Conservation (phyloP, 176 grass and related monocot genomes). For the Chrysopogon serrulatus region DNA sequence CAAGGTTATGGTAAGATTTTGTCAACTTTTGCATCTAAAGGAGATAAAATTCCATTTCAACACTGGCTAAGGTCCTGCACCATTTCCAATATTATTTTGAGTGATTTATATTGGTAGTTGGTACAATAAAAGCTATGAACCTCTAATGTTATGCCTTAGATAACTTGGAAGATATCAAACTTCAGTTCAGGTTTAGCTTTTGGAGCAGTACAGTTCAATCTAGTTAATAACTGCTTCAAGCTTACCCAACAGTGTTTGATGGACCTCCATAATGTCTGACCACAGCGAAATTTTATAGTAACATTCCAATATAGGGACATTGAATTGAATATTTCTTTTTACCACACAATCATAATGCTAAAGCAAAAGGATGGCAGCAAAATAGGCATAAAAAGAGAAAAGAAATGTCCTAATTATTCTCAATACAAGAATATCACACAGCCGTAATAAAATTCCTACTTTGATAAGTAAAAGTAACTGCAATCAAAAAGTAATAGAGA, state of each 20-base stretch:
- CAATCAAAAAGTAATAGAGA: not conserved
- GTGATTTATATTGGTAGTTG: not conserved
- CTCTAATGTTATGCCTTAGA: not conserved
- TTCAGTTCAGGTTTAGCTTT: not conserved
- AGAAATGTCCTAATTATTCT: not conserved
- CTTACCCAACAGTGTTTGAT: not conserved
- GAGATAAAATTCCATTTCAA: not conserved
- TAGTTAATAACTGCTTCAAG: not conserved
- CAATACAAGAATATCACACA: not conserved
- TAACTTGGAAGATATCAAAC: not conserved
- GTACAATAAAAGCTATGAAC: not conserved
- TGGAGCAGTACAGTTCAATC: not conserved
- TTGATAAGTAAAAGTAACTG: not conserved
- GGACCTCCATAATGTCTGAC: not conserved
- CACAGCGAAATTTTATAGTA: not conserved
- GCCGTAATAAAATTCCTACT: not conserved
- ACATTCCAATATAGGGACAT: not conserved
- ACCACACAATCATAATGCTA: not conserved
- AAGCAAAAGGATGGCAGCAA: not conserved
- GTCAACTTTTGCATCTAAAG: not conserved
- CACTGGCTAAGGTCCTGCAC: not conserved
- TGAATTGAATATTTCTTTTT: not conserved
- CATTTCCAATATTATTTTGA: not conserved
- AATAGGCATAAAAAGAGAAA: constrained; percentile 6
- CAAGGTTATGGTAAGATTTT: not conserved